A percentile compares a stretch with the other conserved stretches of the same genome.
Conservation (phyloP, 2,329 filamentous ascomycete species). For the Fusarium sterilihyphosum region DNA sequence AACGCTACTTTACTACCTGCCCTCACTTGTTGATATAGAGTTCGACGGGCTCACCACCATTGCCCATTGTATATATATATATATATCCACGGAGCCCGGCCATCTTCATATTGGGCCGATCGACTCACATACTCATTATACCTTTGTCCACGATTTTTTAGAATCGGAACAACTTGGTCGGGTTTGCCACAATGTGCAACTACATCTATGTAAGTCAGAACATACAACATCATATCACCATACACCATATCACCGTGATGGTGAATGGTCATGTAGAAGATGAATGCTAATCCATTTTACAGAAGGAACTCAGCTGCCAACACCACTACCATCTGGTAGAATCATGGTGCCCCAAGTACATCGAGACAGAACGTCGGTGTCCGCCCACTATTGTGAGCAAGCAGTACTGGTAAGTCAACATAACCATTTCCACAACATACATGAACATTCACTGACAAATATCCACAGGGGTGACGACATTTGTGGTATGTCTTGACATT, state of each 20-base stretch:
- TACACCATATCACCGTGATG: background rate
- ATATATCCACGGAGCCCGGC: background rate
- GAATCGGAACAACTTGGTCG: background rate
- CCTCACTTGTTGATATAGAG: constrained; percentile 9
- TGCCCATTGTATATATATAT: background rate
- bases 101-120: background rate
- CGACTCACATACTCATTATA: background rate
- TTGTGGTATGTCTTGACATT: constrained; percentile 51
- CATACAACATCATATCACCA: background rate
- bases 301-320: constrained; percentile 64
- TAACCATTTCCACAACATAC: background rate
- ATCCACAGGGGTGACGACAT: constrained; percentile 55
- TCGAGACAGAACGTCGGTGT: constrained; percentile 56
- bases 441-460: constrained; percentile 37
- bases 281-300: constrained; percentile 19
- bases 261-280: background rate
- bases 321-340: constrained; percentile 61
- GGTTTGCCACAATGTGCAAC: constrained; percentile 57
- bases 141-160: background rate
- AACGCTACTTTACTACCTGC: constrained; percentile 5
- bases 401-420: constrained; percentile 54
- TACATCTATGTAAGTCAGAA: constrained; percentile 57
- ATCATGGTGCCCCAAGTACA: constrained; percentile 58
- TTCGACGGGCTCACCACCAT: background rate
- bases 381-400: constrained; percentile 56